Base-by-base conservation (phyloP, 805 yeast genomes). In the Candida namnaoensis region DNA sequence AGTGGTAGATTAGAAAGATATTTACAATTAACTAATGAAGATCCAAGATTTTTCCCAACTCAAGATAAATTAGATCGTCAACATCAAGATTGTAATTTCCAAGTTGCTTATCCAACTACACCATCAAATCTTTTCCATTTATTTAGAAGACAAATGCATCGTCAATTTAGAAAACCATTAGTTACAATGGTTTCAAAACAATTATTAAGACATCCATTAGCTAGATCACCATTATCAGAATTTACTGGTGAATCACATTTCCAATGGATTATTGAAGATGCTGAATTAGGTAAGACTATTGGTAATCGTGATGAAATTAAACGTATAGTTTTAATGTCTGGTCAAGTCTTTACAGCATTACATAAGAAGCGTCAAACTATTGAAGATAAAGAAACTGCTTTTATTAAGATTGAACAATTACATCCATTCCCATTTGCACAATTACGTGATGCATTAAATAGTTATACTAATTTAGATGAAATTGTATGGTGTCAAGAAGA, bases 401-500 rank as follows among this genome's bases (percentile, higher is more conserved):
- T 93, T 64, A 65, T 90, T 57, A 87, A 81, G 69, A 58, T 93
- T 55, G 99, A 93, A 70, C 98, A 93, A 73, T 62, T 90, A 58
- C 97, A 93, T 62, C 99, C 99, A 66, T 93, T 93, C 97, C 99
- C 99, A 67, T 93, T 72, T 69, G 90, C 93, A 43, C 96, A 87
- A 71, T 68, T 93, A 56, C 82, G 87, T 61, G 97, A 91, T 53
- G 69, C 87, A 26, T 69, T 93, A 55, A 72, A 84, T 67, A 62
- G 79, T 38, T 93, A 83, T 73, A 88, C 95, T 57, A 80, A 79
- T 63, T 62, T 82, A 47, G 81, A 84, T 64, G 99, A 93, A 63
- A 69, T 93, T 52, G 95, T 90, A 38, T 93, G 90, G 91, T 84
- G 95, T 68, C 99, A 93, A 73, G 99, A 93, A 71, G 99, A 93